These are phyloP conservation scores for Starmerella floris DNA, from an alignment of 805 yeast species.

Conservation along the genomic window DNA sequence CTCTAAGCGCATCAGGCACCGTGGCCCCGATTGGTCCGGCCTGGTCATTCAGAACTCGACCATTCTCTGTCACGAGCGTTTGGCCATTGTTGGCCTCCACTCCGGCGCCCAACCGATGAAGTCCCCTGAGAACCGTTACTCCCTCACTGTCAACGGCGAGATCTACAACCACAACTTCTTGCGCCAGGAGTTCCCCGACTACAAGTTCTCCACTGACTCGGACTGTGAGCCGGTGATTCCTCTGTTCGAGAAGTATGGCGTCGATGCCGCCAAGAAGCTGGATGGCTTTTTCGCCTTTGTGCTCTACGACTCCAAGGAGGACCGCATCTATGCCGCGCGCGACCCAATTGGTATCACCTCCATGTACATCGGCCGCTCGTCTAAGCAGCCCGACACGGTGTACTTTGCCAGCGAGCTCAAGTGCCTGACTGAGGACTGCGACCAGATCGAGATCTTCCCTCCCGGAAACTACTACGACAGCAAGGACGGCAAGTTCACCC, in stretches of 20 bases:
- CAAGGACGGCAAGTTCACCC: slow-evolving; percentile 51
- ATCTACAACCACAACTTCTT: slow-evolving; percentile 90
- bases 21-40: slow-evolving; percentile 99
- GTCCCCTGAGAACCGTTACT: slow-evolving; percentile 57
- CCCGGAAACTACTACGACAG: slow-evolving; percentile 98
- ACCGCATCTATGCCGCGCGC: slow-evolving; percentile 90
- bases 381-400: slow-evolving; percentile 54
- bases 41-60: slow-evolving; percentile 64
- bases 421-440: slow-evolving; percentile 90
- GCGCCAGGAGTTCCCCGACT: slow-evolving; percentile 61
- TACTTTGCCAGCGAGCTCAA: slow-evolving; percentile 91
- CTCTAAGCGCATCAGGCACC: slow-evolving; percentile 85
- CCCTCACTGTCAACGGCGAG: slow-evolving; percentile 91
- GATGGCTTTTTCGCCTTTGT: slow-evolving; percentile 99
- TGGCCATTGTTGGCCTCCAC: slow-evolving; percentile 94
- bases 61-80: slow-evolving; percentile 84
- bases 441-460: slow-evolving; percentile 82
- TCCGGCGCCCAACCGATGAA: slow-evolving; percentile 97
- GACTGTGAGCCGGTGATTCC: slow-evolving; percentile 99
- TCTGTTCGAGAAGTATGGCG: slow-evolving; percentile 68
- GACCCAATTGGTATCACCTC: slow-evolving; percentile 98
- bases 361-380: slow-evolving; percentile 80
- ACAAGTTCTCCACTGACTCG: slow-evolving; percentile 68
- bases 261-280: slow-evolving; percentile 79
- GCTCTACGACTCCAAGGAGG: slow-evolving; percentile 67